Percentiles rank a stretch among this genome's conserved stretches.
phyloP scores from a whole-genome alignment of 2,329 filamentous ascomycete genomes.

The Penicillium italicum region DNA sequence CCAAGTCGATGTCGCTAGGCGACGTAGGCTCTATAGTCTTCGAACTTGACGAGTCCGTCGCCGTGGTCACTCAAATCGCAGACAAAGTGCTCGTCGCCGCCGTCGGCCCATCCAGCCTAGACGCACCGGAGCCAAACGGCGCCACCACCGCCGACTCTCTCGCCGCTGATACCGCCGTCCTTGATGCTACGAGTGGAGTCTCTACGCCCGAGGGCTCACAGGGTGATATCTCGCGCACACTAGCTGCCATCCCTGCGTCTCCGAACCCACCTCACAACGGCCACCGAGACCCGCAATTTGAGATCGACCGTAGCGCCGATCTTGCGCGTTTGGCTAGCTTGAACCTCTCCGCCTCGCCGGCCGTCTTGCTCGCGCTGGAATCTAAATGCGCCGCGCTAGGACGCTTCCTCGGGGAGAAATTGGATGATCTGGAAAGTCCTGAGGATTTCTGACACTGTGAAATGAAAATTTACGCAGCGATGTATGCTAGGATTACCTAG shows the following conservation, averaged over 20 bases:
- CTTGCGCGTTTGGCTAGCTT: constrained; percentile 39
- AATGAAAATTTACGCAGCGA: neutral
- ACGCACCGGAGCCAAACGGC: neutral
- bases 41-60: constrained; percentile 40
- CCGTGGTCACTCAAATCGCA: constrained; percentile 42
- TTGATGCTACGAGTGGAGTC: constrained; percentile 4
- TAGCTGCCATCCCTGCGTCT: constrained; percentile 9
- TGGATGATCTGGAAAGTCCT: constrained; percentile 41
- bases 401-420: constrained; percentile 39
- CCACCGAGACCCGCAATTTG: constrained; percentile 35
- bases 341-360: constrained; percentile 39
- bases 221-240: constrained; percentile 13
- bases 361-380: constrained; percentile 41
- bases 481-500: neutral
- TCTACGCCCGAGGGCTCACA: constrained; percentile 10
- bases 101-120: constrained; percentile 37
- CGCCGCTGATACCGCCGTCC: neutral
- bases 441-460: constrained; percentile 37
- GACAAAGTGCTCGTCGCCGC: constrained; percentile 44
- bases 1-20: constrained; percentile 40
- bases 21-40: constrained; percentile 46
- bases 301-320: constrained; percentile 41
- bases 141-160: constrained; percentile 1
- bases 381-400: constrained; percentile 44
- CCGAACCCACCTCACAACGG: constrained; percentile 21